phyloP scores from a whole-genome alignment of 2,329 filamentous ascomycete genomes.

The Aspergillus sp. region DNA sequence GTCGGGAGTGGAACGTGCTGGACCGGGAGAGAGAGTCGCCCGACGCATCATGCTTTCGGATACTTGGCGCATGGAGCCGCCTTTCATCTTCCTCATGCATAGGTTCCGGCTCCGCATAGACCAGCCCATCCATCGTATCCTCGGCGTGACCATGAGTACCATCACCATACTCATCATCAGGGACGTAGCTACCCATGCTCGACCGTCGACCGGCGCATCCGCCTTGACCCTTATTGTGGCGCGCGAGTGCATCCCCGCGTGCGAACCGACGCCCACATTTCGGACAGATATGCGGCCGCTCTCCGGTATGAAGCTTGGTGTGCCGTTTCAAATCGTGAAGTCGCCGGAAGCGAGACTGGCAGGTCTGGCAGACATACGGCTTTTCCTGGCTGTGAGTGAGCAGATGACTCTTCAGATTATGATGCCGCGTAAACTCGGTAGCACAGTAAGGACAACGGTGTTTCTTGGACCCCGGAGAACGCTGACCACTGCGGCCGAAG shows the following conservation, averaged over 20 bases:
- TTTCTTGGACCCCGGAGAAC: slow-evolving; percentile 72
- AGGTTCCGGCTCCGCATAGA: slow-evolving; percentile 47
- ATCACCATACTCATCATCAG: slow-evolving; percentile 60
- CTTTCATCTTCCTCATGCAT: slow-evolving; percentile 45
- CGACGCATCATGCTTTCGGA: slow-evolving; percentile 60
- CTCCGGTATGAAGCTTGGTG: slow-evolving; percentile 91
- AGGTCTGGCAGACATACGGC: slow-evolving; percentile 89
- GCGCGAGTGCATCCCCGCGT: slow-evolving; percentile 83
- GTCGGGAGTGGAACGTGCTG: slow-evolving; percentile 53
- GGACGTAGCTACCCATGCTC: slow-evolving; percentile 73
- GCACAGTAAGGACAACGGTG: slow-evolving; percentile 96
- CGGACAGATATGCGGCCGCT: slow-evolving; percentile 87
- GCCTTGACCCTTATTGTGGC: slow-evolving; percentile 91
- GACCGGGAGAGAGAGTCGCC: slow-evolving; percentile 43
- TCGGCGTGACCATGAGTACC: slow-evolving; percentile 40
- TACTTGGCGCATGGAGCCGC: slow-evolving; percentile 54
- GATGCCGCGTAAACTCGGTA: slow-evolving; percentile 93
- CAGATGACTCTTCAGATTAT: slow-evolving; percentile 94
- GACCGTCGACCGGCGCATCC: slow-evolving; percentile 87
- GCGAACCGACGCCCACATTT: slow-evolving; percentile 95
- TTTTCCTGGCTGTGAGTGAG: slow-evolving; percentile 98
- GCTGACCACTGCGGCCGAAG: slow-evolving; percentile 49
- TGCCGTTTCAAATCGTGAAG: slow-evolving; percentile 94
- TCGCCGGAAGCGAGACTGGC: slow-evolving; percentile 81
- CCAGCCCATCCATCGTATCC: slow-evolving; percentile 56